Percentiles rank a stretch among this genome's conserved stretches.
Conservation (phyloP, 1,284 basidiomycete species). For the Cutaneotrichosporon spelunceum region DNA sequence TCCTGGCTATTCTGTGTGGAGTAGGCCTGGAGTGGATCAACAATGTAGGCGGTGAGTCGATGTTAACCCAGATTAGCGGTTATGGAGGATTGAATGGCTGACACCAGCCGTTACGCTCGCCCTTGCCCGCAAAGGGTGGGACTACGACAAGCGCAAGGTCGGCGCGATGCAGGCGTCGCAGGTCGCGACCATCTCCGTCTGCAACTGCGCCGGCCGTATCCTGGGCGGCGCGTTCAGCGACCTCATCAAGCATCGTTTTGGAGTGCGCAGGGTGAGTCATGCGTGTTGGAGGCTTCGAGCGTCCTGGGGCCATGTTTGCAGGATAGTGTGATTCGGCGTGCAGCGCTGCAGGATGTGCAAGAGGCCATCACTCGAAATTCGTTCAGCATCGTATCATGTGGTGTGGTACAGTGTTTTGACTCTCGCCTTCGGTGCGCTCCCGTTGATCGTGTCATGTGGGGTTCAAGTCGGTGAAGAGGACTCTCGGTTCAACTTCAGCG, state of each 20-base stretch:
- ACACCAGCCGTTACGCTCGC: conserved; percentile 70
- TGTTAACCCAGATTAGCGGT: neutral
- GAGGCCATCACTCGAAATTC: no score
- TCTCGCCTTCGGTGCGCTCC: no score
- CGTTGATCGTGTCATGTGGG: no score
- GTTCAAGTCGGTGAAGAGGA: no score
- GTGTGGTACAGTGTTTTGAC: no score
- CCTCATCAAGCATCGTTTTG: conserved; percentile 60
- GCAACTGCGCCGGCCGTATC: conserved; percentile 78
- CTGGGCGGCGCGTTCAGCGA: conserved; percentile 74
- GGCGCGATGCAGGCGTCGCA: conserved; percentile 77
- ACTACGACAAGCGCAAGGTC: conserved; percentile 65
- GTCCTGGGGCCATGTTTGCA: neutral
- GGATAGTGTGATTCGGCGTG: neutral
- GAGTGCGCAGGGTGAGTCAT: conserved; percentile 57
- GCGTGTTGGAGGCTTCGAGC: neutral
- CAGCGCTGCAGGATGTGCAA: no score
- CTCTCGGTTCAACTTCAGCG: no score
- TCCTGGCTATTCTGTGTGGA: conserved; percentile 72
- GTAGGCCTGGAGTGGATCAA: conserved; percentile 93
- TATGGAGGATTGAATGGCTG: neutral
- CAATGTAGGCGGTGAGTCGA: conserved; percentile 65
- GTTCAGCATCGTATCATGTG: no score
- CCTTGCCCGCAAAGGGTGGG: conserved; percentile 64
- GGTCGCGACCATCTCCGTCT: conserved; percentile 78